phyloP scores from a whole-genome alignment of 1,284 basidiomycete species.

The Trichosporon faecale region DNA sequence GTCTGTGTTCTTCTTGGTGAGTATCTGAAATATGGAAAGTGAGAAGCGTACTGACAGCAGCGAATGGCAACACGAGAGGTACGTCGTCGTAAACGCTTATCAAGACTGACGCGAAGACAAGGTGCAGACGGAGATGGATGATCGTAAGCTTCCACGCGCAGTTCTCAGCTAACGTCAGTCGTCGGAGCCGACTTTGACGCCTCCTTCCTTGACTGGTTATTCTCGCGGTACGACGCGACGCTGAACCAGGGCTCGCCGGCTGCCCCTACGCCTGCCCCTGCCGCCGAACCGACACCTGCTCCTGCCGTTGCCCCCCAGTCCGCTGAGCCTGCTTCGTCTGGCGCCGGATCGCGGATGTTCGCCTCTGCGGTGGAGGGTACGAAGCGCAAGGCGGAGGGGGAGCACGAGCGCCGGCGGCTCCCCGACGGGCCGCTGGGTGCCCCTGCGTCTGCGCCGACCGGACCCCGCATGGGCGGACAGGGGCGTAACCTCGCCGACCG shows the following conservation, averaged over 20 bases:
- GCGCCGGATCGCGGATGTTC: conserved; percentile 21
- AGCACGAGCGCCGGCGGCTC: conserved; percentile 23
- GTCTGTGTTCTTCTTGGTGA: conserved; percentile 46
- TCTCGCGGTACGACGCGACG: conserved; percentile 25
- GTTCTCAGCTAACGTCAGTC: conserved; percentile 22
- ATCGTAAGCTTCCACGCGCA: conserved; percentile 24
- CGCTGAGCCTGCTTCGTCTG: conserved; percentile 8
- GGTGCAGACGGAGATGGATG: conserved; percentile 47
- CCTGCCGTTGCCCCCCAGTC: conserved; percentile 15
- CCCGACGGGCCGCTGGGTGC: conserved; percentile 24
- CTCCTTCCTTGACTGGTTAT: conserved; percentile 47
- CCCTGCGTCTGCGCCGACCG: conserved; percentile 22
- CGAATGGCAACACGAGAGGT: conserved; percentile 44
- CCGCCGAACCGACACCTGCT: conserved; percentile 11
- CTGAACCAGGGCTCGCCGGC: background rate
- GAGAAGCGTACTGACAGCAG: conserved; percentile 29
- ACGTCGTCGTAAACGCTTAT: conserved; percentile 20
- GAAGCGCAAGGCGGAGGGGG: conserved; percentile 29
- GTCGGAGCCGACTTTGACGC: conserved; percentile 40
- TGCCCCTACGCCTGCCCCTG: conserved; percentile 11
- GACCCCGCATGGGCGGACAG: conserved; percentile 22
- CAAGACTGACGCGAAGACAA: conserved; percentile 32
- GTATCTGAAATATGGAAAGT: too few relatives aligned
- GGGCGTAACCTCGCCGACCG: conserved; percentile 28
- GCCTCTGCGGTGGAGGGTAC: conserved; percentile 26